Base-by-base conservation (phyloP, 176 grass and related monocot genomes). In the Ensete ventricosum region DNA sequence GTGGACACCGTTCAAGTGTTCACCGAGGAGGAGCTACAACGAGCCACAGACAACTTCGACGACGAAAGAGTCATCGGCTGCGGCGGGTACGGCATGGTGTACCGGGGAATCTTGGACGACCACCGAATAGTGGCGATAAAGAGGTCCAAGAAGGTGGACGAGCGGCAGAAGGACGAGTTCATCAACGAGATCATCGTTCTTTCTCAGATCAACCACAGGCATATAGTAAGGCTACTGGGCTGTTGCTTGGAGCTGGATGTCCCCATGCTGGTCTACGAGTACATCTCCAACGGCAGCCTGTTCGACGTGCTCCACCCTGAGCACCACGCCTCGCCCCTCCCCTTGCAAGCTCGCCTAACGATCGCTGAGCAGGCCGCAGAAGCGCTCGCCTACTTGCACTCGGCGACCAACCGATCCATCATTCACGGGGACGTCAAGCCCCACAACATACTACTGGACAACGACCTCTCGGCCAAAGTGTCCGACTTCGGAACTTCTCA, bases 341-440 rank as follows among this genome's bases (percentile, higher is more conserved):
- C 60, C 9, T n/a, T 63, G 60, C 19, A 63, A 21, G n/a, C 60
- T 22, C 60, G 60, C 20, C 21, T 63, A 63, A 63, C 8, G 1
- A 21, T 63, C 9, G 60, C 60, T 24, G 60, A 21, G n/a, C n/a
- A 63, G n/a, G 17, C 60, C 21, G 60, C 60, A 1, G 60, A 63
- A 63, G 60, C 60, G 21, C 60, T 63, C 9, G 60, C 60, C 20
- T 63, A 63, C n/a, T 63, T 63, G 60, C 60, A 63, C 20, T 63
- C 60, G 10, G 17, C 8, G 21, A 9, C 60, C 9, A 9, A 16
- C 20, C 17, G n/a, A 2, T n/a, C 60, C 9, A 63, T 63, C 5
- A 63, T 63, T 63, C 60, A 63, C 60, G 60, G 60, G 21, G 60
- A 63, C 21, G 60, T 63, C 19, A 63, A 63, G 60, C 24, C 60